Evolutionary conservation across 805 yeast genomes (phyloP), one percentile per base, ranked within the genome.

Genomic region (Dipodascus albidus): DNA sequence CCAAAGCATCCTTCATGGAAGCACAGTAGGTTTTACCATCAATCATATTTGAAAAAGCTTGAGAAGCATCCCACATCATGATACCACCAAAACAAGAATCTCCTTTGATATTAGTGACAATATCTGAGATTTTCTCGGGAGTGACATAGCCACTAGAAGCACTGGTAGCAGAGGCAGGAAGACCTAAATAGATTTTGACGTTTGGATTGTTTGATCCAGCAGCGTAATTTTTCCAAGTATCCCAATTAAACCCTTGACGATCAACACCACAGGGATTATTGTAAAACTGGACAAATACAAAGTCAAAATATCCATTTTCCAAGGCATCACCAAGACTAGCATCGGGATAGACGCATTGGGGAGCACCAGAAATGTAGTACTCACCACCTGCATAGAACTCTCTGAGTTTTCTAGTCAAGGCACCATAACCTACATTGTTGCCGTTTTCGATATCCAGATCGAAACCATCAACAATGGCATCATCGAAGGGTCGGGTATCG

Each of bases 271-370:
- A 86, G 64, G 83, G 76, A 70, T 89, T 89, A 77, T 89, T 89
- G 77, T 88, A 89, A 71, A 89, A 89, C 71, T 88, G 96, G 59
- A 90, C 76, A 64, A 86, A 87, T 2, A 87, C 85, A 67, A 81
- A 87, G 69, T 89, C 96, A 59, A 89, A 73, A 42, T 78, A 73
- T 9, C 86, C 81, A 54, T 74, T 79, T 57, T 82, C 83, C 62
- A 85, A 79, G 51, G 78, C 78, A 58, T 81, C 70, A 79, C 86
- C 84, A 47, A 83, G 65, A 48, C 68, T 76, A 50, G 79, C 82
- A 70, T 89, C 96, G 20, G 96, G 96, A 66, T 82, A 85, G 23
- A 81, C 83, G 72, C 96, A 90, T 71, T 88, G 96, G 20, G 96
- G 96, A 58, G 96, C 91, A 59, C 96, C 95, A 52, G 95, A 81